Evolutionary conservation across 192 early-diverging fungal species (phyloP).

Genomic region (Coemansia sp.): DNA sequence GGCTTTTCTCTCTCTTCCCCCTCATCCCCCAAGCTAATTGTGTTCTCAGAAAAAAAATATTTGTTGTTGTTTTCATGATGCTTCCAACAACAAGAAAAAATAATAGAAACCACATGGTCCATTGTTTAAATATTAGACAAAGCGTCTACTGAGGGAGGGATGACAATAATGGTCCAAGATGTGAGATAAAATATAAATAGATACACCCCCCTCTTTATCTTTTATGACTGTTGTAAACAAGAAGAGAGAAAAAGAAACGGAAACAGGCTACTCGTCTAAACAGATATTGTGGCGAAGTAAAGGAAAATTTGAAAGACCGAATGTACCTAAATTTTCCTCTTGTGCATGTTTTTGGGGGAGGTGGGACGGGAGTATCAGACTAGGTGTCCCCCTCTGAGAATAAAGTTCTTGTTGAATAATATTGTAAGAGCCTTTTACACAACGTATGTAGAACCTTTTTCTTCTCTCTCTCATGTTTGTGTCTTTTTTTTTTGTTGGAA

Average conservation of each 20-base stretch:
- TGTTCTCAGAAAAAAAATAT: background rate
- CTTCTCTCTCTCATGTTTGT: background rate
- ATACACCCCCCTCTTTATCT: background rate
- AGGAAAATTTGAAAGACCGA: background rate
- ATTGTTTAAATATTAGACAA: slow-evolving; percentile 12
- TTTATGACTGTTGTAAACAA: background rate
- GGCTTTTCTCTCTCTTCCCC: slow-evolving; percentile 11
- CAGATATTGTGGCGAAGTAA: slow-evolving; percentile 10
- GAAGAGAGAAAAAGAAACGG: slow-evolving; percentile 12
- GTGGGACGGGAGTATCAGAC: background rate
- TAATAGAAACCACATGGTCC: background rate
- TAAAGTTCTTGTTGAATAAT: background rate
- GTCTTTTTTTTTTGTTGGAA: background rate
- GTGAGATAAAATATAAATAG: slow-evolving; percentile 11
- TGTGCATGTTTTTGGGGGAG: background rate
- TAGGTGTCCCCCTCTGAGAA: background rate
- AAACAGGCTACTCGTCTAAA: background rate
- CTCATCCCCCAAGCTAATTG: background rate
- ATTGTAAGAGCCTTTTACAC: background rate
- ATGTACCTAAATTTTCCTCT: background rate
- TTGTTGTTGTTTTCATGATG: slow-evolving; percentile 1
- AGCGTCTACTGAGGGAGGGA: background rate
- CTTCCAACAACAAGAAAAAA: slow-evolving; percentile 2
- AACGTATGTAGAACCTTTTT: background rate
- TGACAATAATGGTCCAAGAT: background rate